Evolutionary conservation across 371 early-diverging fungal genomes (phyloP).

Genomic region (Syncephalastrum contaminatum): DNA sequence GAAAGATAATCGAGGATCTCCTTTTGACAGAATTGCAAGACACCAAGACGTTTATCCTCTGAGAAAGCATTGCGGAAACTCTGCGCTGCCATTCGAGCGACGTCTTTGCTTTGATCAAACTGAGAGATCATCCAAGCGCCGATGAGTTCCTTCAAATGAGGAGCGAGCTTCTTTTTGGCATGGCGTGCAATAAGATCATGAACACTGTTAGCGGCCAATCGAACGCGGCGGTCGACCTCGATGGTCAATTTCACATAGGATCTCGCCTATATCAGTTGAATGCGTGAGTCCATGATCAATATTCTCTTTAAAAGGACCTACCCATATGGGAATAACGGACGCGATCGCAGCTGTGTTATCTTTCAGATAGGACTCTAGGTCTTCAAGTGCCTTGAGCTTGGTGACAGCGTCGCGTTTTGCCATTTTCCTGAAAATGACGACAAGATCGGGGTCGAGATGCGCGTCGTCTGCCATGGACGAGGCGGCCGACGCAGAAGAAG

Average conservation of each 20-base stretch:
- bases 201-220: constrained; percentile 52
- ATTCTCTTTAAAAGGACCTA: constrained; percentile 4
- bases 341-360: constrained; percentile 30
- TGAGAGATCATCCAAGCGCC: constrained; percentile 64
- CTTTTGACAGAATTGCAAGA: constrained; percentile 59
- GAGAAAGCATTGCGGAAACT: constrained; percentile 51
- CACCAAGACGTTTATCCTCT: constrained; percentile 51
- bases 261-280: constrained; percentile 25
- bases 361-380: constrained; percentile 54
- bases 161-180: constrained; percentile 61
- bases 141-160: constrained; percentile 59
- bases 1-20: constrained; percentile 56
- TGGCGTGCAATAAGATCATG: constrained; percentile 52
- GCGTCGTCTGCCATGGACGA: constrained; percentile 20
- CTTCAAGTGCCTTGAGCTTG: constrained; percentile 72
- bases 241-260: constrained; percentile 57
- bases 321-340: constrained; percentile 35
- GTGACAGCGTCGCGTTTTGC: constrained; percentile 67
- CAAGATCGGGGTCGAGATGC: constrained; percentile 51
- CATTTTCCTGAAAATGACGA: constrained; percentile 61
- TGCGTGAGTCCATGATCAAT: constrained; percentile 8
- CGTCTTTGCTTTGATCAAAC: constrained; percentile 63
- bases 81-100: constrained; percentile 40
- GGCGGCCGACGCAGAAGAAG: constrained; percentile 13
- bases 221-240: constrained; percentile 66